These are phyloP conservation scores for Globisporangium abappressorium DNA, from an alignment of 352 stramenopile genomes.

Conservation along the genomic window DNA sequence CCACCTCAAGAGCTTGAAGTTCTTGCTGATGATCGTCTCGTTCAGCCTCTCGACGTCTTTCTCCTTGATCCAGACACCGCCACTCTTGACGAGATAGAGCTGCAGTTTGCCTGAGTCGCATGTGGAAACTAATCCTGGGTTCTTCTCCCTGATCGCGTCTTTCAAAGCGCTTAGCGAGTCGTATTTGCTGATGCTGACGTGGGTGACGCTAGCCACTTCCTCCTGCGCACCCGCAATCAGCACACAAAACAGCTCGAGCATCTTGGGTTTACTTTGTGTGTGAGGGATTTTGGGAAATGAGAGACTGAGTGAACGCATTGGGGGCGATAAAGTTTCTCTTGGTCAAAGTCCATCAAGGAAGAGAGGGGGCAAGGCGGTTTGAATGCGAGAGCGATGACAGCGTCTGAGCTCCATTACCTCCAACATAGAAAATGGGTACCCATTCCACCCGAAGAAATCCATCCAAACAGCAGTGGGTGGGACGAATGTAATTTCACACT, in stretches of 20 bases:
- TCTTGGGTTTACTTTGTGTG: not conserved
- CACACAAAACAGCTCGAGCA: not conserved
- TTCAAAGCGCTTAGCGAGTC: not conserved
- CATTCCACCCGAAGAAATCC: too few species aligned
- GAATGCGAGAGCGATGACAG: not conserved
- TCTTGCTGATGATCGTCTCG: too few species aligned
- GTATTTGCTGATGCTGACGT: not conserved
- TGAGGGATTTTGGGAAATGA: not conserved
- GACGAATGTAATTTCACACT: too few species aligned
- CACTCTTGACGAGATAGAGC: too few species aligned
- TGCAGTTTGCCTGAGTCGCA: too few species aligned
- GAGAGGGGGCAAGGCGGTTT: not conserved
- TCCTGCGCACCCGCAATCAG: not conserved
- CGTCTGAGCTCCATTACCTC: too few species aligned
- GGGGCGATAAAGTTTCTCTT: not conserved
- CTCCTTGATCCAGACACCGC: too few species aligned
- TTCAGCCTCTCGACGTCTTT: too few species aligned
- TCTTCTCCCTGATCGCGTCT: not conserved
- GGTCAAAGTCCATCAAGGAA: not conserved
- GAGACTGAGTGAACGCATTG: not conserved
- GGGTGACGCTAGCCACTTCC: not conserved
- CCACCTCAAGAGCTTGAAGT: too few species aligned
- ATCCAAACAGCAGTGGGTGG: too few species aligned
- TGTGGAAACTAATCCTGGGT: too few species aligned
- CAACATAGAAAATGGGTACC: too few species aligned